Conservation (phyloP, 352 stramenopile genomes). For the Pilasporangium apinafurcum region DNA sequence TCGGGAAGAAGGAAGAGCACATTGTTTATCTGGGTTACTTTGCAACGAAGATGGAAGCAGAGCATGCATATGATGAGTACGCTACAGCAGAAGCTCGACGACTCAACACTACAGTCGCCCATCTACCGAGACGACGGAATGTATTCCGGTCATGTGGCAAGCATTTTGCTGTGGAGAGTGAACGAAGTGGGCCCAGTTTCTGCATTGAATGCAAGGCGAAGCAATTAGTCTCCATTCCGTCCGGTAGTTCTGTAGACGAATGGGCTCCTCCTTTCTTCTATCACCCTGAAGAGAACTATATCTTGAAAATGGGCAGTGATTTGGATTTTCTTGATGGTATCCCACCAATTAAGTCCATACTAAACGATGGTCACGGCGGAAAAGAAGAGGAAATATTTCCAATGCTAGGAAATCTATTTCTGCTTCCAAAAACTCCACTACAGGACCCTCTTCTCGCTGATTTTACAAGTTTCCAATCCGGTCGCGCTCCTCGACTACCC, state of each 20-base stretch:
- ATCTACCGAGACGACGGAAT: constrained; percentile 45
- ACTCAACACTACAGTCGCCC: constrained; percentile 52
- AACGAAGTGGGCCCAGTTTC: constrained; percentile 50
- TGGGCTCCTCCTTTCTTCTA: constrained; percentile 71
- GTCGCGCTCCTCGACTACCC: constrained; percentile 14
- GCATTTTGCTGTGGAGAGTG: constrained; percentile 78
- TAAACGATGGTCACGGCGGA: constrained; percentile 32
- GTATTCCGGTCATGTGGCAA: constrained; percentile 77
- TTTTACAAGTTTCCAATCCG: constrained; percentile 24
- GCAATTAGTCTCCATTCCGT: constrained; percentile 25
- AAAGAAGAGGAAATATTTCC: constrained; percentile 36
- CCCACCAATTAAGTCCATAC: constrained; percentile 27
- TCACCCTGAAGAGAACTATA: constrained; percentile 54
- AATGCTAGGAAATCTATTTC: constrained; percentile 62
- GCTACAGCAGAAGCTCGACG: constrained; percentile 48
- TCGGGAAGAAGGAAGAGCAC: constrained; percentile 45
- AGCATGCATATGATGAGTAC: constrained; percentile 63
- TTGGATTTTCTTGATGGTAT: constrained; percentile 66
- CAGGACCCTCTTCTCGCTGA: constrained; percentile 54
- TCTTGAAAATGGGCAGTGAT: constrained; percentile 67
- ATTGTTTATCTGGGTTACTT: constrained; percentile 74
- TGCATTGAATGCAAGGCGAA: constrained; percentile 77
- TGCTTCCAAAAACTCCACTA: constrained; percentile 51
- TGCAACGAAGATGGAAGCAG: constrained; percentile 51
- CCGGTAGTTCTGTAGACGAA: constrained; percentile 15